A percentile compares a stretch with the other conserved stretches of the same genome.
phyloP scores from a whole-genome alignment of 441 rosid species.

The Erodium moschatum region DNA sequence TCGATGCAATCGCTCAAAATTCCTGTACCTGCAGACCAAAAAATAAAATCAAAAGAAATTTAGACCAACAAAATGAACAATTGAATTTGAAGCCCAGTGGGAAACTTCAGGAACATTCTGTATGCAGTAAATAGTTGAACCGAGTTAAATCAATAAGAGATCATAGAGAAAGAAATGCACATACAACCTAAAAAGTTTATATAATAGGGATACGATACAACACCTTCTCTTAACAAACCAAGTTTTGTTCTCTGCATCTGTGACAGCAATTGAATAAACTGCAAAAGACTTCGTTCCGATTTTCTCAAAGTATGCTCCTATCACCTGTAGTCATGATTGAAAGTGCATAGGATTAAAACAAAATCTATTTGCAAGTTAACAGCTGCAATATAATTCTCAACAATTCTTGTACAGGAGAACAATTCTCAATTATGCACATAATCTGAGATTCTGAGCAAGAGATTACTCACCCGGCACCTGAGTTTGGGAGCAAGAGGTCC shows the following conservation, averaged over 20 bases:
- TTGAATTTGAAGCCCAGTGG: neutral
- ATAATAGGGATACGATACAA: neutral
- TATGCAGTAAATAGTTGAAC: neutral
- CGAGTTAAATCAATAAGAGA: neutral
- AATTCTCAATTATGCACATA: constrained; percentile 13
- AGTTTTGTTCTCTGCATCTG: constrained; percentile 65
- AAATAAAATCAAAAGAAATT: constrained; percentile 14
- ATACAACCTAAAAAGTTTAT: neutral
- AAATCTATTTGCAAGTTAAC: neutral
- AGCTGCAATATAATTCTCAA: constrained; percentile 13
- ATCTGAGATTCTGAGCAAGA: constrained; percentile 15
- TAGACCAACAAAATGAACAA: constrained; percentile 2
- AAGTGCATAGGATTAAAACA: neutral
- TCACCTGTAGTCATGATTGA: constrained; percentile 42
- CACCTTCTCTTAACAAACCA: constrained; percentile 98
- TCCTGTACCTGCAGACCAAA: constrained; percentile 62
- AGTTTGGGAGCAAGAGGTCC: constrained; percentile 47
- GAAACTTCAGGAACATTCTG: constrained; percentile 13
- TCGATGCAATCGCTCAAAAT: constrained; percentile 86
- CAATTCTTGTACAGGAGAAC: constrained; percentile 12
- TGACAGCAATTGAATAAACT: constrained; percentile 91
- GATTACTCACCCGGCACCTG: constrained; percentile 66
- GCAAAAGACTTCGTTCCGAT: constrained; percentile 88
- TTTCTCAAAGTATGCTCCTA: constrained; percentile 94
- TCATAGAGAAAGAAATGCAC: neutral